Base-by-base conservation (phyloP, 2,329 filamentous ascomycete genomes). In the Colletotrichum melonis region DNA sequence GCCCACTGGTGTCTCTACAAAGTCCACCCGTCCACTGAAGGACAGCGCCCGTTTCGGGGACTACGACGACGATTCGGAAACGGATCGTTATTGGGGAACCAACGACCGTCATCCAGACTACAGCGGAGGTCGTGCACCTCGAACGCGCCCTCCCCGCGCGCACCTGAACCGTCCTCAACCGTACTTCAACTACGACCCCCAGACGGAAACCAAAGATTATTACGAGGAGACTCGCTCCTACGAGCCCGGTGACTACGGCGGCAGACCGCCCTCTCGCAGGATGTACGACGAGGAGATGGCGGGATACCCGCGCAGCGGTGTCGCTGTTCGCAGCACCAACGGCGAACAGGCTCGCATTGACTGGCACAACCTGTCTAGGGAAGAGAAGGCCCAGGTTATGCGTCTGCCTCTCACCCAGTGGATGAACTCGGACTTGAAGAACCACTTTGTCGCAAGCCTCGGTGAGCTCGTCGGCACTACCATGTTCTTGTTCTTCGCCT, bases 341-440 rank as follows among this genome's bases (percentile, higher is more conserved):
- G 65, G 64, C 4, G 75, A 73, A 28, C 75, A 77, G 2, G 71
- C 76, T 30, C 76, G 78, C 22, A 76, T 85, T 22, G 80, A 85
- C 67, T 85, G 84, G 81, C 80, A 82, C 30, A 78, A 80, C 46
- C 75, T 86, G 55, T 83, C 79, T 6, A 76, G 78, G 1, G 78
- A 84, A 66, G 83, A 87, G 75, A 84, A 82, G 77, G 80, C 79
- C 5, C 78, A 86, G 69, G 84, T 86, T 11, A 79, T 86, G 79
- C 82, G 85, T 46, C 78, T 87, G 26, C 85, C 85, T 2, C 81
- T 83, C 78, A 84, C 81, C 3, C 80, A 84, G 38, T 86, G 84
- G 85, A 86, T 87, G 85, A 83, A 86, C 76, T 85, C 83, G 8
- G 76, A 82, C 62, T 75, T 86, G 72, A 87, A 86, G 80, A 85